Evolutionary conservation across 2,329 filamentous ascomycete genomes (phyloP), one percentile per base, ranked within the genome.

Genomic region (Metarhizium sp.): DNA sequence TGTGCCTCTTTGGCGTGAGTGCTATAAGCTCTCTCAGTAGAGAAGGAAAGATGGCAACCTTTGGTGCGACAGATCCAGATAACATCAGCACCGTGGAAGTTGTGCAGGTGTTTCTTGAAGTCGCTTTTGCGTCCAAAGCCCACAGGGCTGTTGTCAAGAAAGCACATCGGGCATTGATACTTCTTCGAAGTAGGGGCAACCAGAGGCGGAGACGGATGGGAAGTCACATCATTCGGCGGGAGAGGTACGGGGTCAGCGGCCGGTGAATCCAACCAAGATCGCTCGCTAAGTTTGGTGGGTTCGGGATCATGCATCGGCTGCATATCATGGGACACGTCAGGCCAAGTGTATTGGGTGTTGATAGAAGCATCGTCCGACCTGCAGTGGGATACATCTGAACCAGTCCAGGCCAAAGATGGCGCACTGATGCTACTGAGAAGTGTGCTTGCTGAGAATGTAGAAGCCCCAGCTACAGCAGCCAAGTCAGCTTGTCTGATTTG

Each of bases 81-180:
- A 40, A 70, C 66, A 58, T 75, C 72, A 50, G 70, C 67, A 42
- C 72, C 71, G 59, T 76, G 74, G 59, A 75, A 76, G 62, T 74
- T 74, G 65, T 75, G 72, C n/a, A 76, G 64, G 59, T 76, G 73
- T 66, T 76, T 75, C 67, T 76, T 76, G 61, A 76, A 75, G 59
- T 76, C 73, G 60, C 72, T 75, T 64, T 75, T 76, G 56, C 73
- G 69, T 40, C 73, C 73, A 51, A 75, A 76, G 40, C 73, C 73
- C 29, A 75, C 73, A 16, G 69, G 68, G 59, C 74, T 75, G 63
- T 71, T 72, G 62, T 76, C 72, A 46, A 75, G 62, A 57, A 72
- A 74, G 62, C 73, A 76, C 65, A 76, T 73, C 32, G 73, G 73
- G 60, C 73, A 76, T 62, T 75, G 71, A 49, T 73, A 72, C 58